phyloP scores from a whole-genome alignment of 2,329 filamentous ascomycete species.

The Cryphonectria naterciae region DNA sequence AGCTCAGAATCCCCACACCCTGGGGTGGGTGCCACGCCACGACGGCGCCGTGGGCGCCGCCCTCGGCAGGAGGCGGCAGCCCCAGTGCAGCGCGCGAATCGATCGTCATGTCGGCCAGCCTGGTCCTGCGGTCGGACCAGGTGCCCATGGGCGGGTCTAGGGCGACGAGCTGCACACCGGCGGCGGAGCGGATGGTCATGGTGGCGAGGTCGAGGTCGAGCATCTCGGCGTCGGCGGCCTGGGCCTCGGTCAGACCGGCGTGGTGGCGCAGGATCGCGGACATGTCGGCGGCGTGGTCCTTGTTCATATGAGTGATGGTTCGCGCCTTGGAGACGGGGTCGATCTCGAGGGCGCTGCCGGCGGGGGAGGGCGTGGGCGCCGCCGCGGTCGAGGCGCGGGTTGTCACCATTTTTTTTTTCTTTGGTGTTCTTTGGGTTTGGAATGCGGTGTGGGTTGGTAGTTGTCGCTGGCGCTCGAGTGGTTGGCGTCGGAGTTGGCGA shows the following conservation, averaged over 20 bases:
- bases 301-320: constrained; percentile 84
- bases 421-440: background rate
- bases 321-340: constrained; percentile 34
- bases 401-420: constrained; percentile 19
- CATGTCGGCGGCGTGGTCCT: constrained; percentile 76
- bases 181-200: constrained; percentile 63
- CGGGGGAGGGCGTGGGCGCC: background rate
- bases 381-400: constrained; percentile 22
- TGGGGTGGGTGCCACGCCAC: constrained; percentile 50
- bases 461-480: background rate
- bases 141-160: constrained; percentile 73
- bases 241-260: constrained; percentile 54
- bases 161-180: constrained; percentile 56
- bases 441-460: background rate
- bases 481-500: background rate
- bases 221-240: constrained; percentile 51
- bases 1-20: constrained; percentile 55
- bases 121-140: constrained; percentile 68
- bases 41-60: constrained; percentile 47
- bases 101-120: constrained; percentile 73
- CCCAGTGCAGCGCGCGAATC: constrained; percentile 61
- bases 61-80: constrained; percentile 38
- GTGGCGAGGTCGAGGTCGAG: constrained; percentile 66
- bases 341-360: constrained; percentile 17
- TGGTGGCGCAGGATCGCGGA: constrained; percentile 78